phyloP scores from a whole-genome alignment of 371 early-diverging fungal species.

The Mucor piriformis region DNA sequence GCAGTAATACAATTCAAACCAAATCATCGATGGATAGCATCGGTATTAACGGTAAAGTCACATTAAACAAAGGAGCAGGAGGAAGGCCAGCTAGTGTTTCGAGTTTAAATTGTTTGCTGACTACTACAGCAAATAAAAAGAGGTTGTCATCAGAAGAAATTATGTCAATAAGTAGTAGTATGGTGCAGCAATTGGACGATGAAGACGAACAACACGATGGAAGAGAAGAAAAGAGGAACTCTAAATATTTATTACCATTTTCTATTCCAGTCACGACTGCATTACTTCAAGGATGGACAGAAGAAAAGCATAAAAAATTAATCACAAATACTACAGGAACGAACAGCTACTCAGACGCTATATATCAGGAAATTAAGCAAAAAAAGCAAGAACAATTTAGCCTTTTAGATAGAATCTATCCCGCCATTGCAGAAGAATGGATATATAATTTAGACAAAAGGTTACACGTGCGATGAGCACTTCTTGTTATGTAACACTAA shows the following conservation, averaged over 20 bases:
- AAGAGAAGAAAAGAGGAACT: constrained; percentile 20
- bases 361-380: constrained; percentile 28
- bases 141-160: constrained; percentile 8
- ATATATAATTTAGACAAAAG: constrained; percentile 18
- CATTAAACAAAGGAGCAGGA: not conserved
- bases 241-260: constrained; percentile 26
- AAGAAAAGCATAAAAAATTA: constrained; percentile 12
- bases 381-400: constrained; percentile 22
- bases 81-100: constrained; percentile 20
- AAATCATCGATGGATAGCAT: not conserved
- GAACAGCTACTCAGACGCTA: constrained; percentile 12
- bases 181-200: not conserved
- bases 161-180: not conserved
- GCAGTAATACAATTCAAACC: not conserved
- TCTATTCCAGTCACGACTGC: constrained; percentile 16
- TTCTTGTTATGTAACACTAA: not conserved
- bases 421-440: constrained; percentile 29
- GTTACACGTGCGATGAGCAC: not conserved
- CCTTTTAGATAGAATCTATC: constrained; percentile 24
- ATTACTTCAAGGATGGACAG: constrained; percentile 22
- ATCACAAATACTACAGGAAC: not conserved
- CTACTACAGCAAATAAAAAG: constrained; percentile 6
- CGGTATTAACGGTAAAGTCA: not conserved
- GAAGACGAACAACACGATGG: constrained; percentile 5
- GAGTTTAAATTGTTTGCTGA: constrained; percentile 18